Conservation (phyloP, 2,329 filamentous ascomycete genomes). For the Ambrosiella cleistominuta region DNA sequence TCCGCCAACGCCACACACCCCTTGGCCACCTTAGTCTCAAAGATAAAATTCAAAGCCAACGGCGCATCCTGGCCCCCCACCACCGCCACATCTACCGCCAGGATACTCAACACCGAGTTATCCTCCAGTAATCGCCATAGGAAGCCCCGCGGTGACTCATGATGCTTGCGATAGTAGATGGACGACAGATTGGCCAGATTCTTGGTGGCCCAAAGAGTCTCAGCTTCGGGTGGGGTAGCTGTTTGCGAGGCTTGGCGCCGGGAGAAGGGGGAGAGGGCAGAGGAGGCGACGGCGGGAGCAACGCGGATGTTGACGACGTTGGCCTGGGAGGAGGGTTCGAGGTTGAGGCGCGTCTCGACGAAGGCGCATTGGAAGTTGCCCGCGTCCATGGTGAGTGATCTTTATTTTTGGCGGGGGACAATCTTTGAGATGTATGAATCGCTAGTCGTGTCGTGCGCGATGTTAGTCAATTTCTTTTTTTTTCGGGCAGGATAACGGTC, state of each 20-base stretch:
- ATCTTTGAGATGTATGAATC: no score
- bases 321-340: conserved; percentile 53
- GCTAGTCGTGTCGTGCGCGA: no score
- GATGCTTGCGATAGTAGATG: conserved; percentile 65
- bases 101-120: conserved; percentile 63
- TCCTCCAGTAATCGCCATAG: conserved; percentile 80
- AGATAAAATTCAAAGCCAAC: conserved; percentile 60
- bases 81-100: conserved; percentile 57
- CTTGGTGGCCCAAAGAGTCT: conserved; percentile 53
- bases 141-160: conserved; percentile 64
- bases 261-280: conserved; percentile 16
- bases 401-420: no score
- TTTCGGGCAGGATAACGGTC: not conserved
- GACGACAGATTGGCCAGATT: conserved; percentile 64
- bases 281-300: conserved; percentile 32
- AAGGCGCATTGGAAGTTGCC: conserved; percentile 50
- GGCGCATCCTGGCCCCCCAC: conserved; percentile 43
- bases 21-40: conserved; percentile 54
- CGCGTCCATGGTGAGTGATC: conserved; percentile 41
- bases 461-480: conserved; percentile 17
- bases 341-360: conserved; percentile 73
- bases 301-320: conserved; percentile 56
- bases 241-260: not conserved
- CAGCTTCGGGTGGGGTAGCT: conserved; percentile 37
- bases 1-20: conserved; percentile 74